Percentiles rank a stretch among this genome's conserved stretches.
Conservation (phyloP, 768 basidiomycete species). For the Termitomyces titanicus region DNA sequence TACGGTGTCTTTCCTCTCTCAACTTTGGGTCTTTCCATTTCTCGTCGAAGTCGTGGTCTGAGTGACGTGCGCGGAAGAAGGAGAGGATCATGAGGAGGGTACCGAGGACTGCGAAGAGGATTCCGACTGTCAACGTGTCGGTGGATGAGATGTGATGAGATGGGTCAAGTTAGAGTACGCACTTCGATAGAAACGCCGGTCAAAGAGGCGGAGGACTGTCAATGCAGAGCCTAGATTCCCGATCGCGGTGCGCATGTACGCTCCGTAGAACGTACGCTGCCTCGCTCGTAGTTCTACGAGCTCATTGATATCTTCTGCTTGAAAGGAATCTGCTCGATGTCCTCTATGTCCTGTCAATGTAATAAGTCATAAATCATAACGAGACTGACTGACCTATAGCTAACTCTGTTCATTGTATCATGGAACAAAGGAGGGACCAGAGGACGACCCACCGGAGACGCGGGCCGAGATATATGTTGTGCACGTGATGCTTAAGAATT, state of each 20-base stretch:
- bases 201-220: conserved; percentile 77
- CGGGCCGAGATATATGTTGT: background rate
- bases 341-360: conserved; percentile 26
- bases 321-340: conserved; percentile 47
- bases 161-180: conserved; percentile 21
- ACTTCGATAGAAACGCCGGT: conserved; percentile 71
- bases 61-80: conserved; percentile 59
- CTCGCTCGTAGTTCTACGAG: conserved; percentile 76
- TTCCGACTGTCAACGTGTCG: conserved; percentile 38
- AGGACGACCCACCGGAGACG: background rate
- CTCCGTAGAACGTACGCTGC: conserved; percentile 80
- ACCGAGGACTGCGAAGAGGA: conserved; percentile 63
- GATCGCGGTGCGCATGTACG: conserved; percentile 74
- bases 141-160: background rate
- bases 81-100: conserved; percentile 54
- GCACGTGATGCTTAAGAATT: conserved; percentile 11
- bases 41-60: conserved; percentile 78
- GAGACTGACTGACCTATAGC: conserved; percentile 6
- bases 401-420: conserved; percentile 6
- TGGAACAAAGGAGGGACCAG: background rate
- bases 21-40: conserved; percentile 30
- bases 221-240: conserved; percentile 71
- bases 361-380: background rate
- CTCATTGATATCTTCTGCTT: conserved; percentile 50
- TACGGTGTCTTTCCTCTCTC: conserved; percentile 25